A percentile compares a stretch with the other conserved stretches of the same genome.
phyloP scores from a whole-genome alignment of 768 basidiomycete genomes.

The Collybia nuda region DNA sequence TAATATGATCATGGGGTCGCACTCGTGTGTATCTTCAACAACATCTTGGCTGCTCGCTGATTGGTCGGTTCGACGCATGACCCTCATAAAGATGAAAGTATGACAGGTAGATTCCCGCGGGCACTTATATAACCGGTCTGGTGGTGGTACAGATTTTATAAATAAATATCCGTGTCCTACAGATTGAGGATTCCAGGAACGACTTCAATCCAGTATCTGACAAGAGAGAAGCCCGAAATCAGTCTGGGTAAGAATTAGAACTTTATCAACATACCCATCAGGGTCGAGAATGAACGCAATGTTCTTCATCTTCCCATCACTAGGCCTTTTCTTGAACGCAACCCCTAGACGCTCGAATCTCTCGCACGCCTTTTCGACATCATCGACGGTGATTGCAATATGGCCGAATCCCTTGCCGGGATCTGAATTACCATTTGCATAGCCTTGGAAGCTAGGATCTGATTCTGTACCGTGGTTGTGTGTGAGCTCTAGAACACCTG shows the following conservation, averaged over 20 bases:
- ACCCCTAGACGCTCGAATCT: conserved; percentile 82
- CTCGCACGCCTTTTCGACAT: conserved; percentile 80
- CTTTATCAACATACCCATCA: conserved; percentile 55
- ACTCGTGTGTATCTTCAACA: no score
- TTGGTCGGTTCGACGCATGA: no score
- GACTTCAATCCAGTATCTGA: conserved; percentile 63
- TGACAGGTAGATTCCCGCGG: no score
- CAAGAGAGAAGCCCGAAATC: neutral
- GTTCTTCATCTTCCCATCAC: conserved; percentile 82
- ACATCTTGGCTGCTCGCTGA: no score
- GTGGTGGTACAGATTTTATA: no score
- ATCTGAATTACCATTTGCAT: conserved; percentile 83
- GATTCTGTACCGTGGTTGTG: conserved; percentile 91
- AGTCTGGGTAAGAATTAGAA: neutral
- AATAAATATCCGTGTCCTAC: no score
- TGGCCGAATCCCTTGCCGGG: conserved; percentile 78
- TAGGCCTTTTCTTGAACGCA: conserved; percentile 82
- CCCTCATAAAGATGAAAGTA: no score
- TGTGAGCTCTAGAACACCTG: conserved; percentile 81
- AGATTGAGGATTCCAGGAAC: conserved; percentile 31
- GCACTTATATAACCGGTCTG: no score
- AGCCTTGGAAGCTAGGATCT: conserved; percentile 77
- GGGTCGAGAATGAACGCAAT: conserved; percentile 88
- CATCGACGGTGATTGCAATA: conserved; percentile 81
- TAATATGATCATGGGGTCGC: no score